A percentile compares a stretch with the other conserved stretches of the same genome.
phyloP scores from a whole-genome alignment of 257 asterid genomes.

The Coffea eugenioides region DNA sequence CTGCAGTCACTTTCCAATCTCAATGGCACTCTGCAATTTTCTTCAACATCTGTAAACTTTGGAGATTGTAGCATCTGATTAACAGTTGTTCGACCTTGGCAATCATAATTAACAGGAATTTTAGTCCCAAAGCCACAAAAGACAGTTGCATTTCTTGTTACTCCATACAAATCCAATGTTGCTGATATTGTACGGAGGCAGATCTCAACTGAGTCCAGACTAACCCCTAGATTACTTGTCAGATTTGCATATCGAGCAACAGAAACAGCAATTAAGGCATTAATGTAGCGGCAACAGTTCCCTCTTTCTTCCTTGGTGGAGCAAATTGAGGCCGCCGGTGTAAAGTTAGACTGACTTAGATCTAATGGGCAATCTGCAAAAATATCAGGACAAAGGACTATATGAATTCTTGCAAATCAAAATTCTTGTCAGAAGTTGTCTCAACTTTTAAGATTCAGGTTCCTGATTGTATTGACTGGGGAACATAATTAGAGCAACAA shows the following conservation, averaged over 20 bases:
- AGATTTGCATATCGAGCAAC: slow-evolving; percentile 71
- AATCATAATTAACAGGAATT: slow-evolving; percentile 72
- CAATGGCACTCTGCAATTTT: slow-evolving; percentile 61
- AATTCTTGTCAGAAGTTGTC: neutral
- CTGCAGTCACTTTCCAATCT: slow-evolving; percentile 50
- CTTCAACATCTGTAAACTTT: slow-evolving; percentile 51
- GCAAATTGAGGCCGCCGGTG: slow-evolving; percentile 77
- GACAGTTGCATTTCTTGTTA: slow-evolving; percentile 54
- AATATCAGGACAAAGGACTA: slow-evolving; percentile 14
- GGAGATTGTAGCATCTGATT: slow-evolving; percentile 74
- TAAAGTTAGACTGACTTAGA: slow-evolving; percentile 68
- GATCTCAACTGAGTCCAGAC: slow-evolving; percentile 46
- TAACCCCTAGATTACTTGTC: slow-evolving; percentile 67
- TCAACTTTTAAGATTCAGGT: neutral
- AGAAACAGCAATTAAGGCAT: slow-evolving; percentile 76
- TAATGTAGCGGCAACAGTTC: slow-evolving; percentile 87
- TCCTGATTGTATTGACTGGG: neutral
- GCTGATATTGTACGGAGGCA: slow-evolving; percentile 61
- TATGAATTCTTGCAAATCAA: neutral
- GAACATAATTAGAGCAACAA: neutral
- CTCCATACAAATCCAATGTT: slow-evolving; percentile 70
- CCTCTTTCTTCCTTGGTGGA: slow-evolving; percentile 57
- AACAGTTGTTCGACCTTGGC: slow-evolving; percentile 77
- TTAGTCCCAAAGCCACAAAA: slow-evolving; percentile 89
- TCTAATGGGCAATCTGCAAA: slow-evolving; percentile 88